Base-by-base conservation (phyloP, 768 basidiomycete genomes). In the Hypsizygus marmoreus region DNA sequence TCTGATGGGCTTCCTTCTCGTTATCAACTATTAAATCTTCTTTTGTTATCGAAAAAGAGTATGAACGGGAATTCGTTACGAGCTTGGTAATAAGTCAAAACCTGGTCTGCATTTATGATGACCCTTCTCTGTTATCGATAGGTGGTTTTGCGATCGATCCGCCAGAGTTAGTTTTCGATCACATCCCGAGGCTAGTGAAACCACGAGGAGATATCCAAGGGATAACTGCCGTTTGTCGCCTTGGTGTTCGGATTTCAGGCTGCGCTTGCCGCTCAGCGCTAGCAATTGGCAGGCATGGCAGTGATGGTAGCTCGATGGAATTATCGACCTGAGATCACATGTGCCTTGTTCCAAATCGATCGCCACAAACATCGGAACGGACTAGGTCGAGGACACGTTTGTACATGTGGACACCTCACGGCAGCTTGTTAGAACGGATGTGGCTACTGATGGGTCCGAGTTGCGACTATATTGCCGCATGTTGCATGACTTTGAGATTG, bases 351-450 rank as follows among this genome's bases (percentile, higher is more conserved):
- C 33, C 37, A 51, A 57, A 56, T 57, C 60, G 57, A 54, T 56
- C 57, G 54, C 57, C 59, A 59, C 57, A 59, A 57, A 57, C 58
- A 66, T 69, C 65, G 69, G 67, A 66, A 57, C 64, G 63, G 63
- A n/a, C n/a, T n/a, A 59, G 57, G 59, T 55, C 57, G 50, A 56
- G 51, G 51, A 50, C 58, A 56, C 53, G 47, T 58, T 63, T 50
- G 57, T 58, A 60, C 66, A 67, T 68, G 66, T 68, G 66, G 57
- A 51, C 53, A 54, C 66, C 66, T 64, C 61, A 66, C 64, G 56
- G 56, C 61, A 48, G 46, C 48, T 51, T 61, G 47, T 59, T 53
- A 57, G 59, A 55, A 60, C 52, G 49, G 59, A 67, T 60, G 63
- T 62, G 61, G 56, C 55, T 51, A 58, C 54, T 62, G 54, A 57